Base-by-base conservation (phyloP, 176 grass and related monocot genomes). In the Pontederia paniculata region DNA sequence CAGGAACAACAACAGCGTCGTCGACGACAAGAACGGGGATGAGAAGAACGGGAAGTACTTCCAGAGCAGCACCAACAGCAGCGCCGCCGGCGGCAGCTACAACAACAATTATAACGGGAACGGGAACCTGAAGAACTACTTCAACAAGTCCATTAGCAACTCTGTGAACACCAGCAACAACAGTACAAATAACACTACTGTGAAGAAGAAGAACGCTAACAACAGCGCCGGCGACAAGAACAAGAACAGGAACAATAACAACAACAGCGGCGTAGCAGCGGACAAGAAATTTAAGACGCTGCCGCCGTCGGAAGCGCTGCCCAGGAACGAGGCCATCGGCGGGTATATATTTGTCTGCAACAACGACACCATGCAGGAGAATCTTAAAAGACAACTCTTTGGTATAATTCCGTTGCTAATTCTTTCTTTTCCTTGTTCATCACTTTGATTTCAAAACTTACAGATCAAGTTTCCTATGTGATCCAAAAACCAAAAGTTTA, bases 361-460 rank as follows among this genome's bases (percentile, higher is more conserved):
- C 73, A 98, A 98, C 71, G 93, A 98, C 63, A 98, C 93, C 71
- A 91, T 98, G 93, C 83, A 98, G 72, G 93, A 98, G 69, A 91
- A 98, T 73, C 93, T 98, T 66, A 68, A 68, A 54, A 77, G 93
- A 50, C 74, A 88, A 67, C 93, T 98, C 43, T 98, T 98, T 73
- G 93, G 93, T 98, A 83, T 21, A 37, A 5, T 37, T 37, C 28
- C 7, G 5, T 37, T 37, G 28, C 28, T 37, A 37, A n/a, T 21
- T 25, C 9, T 17, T 13, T 28, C 54, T 47, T 42, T 1, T 49
- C 52, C 67, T 12, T 17, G 42, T 63, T 10, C 9, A 43, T 10
- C 28, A 59, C 6, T 22, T 46, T 51, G n/a, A n/a, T n/a, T n/a
- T n/a, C n/a, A n/a, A n/a, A n/a, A n/a, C n/a, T n/a, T n/a, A n/a